Evolutionary conservation across 306 rosid genomes (phyloP), one percentile per base, ranked within the genome.

Genomic region (Elaeagnus macrophylla): DNA sequence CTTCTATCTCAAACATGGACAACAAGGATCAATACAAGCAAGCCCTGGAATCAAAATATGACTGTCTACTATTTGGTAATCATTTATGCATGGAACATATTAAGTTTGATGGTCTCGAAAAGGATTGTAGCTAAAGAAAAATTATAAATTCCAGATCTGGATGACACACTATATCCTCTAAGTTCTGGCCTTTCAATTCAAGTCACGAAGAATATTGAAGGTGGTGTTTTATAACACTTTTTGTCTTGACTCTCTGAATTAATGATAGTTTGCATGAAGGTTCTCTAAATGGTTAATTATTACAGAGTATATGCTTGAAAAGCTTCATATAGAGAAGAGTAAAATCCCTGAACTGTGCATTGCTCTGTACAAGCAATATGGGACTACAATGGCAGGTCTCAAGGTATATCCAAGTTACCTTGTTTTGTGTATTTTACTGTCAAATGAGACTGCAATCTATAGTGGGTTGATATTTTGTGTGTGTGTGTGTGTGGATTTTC

Each of bases 301-400:
- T 10, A 35, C 61, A 90, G 95, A 79, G 50, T 90, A 66, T 70
- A 90, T 90, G 94, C 53, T 68, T 63, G 50, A 77, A 36, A 83
- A 81, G 81, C 89, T 90, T 58, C 83, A 79, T 35, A 79, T 86
- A 19, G 86, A 90, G 37, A 78, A 77, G 67, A 70, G 49, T 37
- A 60, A 65, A 56, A 79, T 86, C 56, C 81, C 86, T 20, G 80
- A 83, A 37, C 60, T 83, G 54, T 70, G 80, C 67, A 0, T 38
- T 54, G 50, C 79, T 0, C 71, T 90, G 58, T 90, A 90, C 69
- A 83, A 76, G 83, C 65, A 64, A 39, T 86, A 90, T 53, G 97
- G 95, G 43, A 86, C 97, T 32, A 86, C 94, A 19, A 39, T 90
- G 95, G 97, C 97, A 48, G 95, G 95, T 70, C 95, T 90, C 20